phyloP scores from a whole-genome alignment of 495 filamentous ascomycete genomes.

The Trichoderma gamsii region DNA sequence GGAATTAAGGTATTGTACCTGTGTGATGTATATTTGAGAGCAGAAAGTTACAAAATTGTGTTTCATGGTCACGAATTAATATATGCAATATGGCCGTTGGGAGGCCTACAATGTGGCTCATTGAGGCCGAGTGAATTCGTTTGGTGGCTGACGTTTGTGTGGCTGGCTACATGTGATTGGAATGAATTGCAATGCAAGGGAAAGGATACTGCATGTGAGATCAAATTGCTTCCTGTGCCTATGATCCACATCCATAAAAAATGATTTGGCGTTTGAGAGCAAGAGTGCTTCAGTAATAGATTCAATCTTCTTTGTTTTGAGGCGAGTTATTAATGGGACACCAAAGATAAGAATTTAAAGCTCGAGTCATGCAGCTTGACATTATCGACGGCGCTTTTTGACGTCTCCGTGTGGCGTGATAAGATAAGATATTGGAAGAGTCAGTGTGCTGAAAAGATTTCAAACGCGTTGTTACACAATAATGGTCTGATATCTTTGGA shows the following conservation, averaged over 20 bases:
- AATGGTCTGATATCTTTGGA: no score
- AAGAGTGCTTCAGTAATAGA: no score
- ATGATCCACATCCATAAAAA: no score
- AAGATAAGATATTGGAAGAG: neutral
- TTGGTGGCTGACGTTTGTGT: neutral
- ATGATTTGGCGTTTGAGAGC: no score
- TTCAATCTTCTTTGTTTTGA: no score
- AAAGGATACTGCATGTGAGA: no score
- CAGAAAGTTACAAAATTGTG: neutral
- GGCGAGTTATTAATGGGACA: no score
- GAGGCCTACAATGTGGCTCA: neutral
- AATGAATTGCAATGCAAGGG: neutral
- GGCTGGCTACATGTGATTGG: neutral
- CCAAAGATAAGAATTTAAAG: no score
- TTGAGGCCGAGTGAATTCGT: neutral
- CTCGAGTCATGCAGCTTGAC: no score
- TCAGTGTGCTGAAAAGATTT: neutral
- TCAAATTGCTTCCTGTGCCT: no score
- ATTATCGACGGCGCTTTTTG: no score
- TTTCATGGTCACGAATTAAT: neutral
- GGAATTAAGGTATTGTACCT: neutral
- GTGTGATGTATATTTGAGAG: neutral
- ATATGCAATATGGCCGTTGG: neutral
- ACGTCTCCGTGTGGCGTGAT: neutral
- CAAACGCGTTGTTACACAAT: neutral